A percentile compares a stretch with the other conserved stretches of the same genome.
These are phyloP conservation scores for Salix suchowensis DNA, from an alignment of 345 rosid species.

Conservation along the genomic window DNA sequence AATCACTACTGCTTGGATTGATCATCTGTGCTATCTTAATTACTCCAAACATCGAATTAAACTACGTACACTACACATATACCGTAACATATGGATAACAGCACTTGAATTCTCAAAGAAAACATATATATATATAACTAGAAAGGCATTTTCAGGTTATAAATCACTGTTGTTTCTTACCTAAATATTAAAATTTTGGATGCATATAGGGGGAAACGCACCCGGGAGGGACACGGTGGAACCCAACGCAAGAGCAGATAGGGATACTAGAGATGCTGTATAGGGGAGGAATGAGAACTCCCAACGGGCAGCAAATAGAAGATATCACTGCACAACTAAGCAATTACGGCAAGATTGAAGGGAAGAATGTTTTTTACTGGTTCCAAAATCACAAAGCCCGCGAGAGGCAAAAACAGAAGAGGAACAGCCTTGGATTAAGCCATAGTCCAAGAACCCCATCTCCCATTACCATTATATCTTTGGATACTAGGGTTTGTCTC, in stretches of 20 bases:
- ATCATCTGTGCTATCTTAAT: neutral
- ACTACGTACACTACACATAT: neutral
- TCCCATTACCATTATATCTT: constrained; percentile 34
- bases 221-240: constrained; percentile 96
- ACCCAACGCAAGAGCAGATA: constrained; percentile 97
- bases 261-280: constrained; percentile 89
- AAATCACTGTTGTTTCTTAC: no score
- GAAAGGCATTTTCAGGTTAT: neutral
- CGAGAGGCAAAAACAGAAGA: constrained; percentile 94
- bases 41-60: neutral
- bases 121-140: neutral
- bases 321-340: constrained; percentile 77
- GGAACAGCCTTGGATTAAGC: constrained; percentile 55
- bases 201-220: constrained; percentile 70
- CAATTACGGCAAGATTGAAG: constrained; percentile 90
- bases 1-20: neutral
- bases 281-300: constrained; percentile 86
- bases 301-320: constrained; percentile 89
- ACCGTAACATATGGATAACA: neutral
- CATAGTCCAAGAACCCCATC: constrained; percentile 43
- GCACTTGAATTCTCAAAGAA: neutral
- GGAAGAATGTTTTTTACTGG: constrained; percentile 97
- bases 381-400: constrained; percentile 99
- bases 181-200: neutral
- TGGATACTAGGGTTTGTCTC: constrained; percentile 43